Evolutionary conservation across 768 basidiomycete species (phyloP), one percentile per base, ranked within the genome.

Genomic region (Inosperma sp.): DNA sequence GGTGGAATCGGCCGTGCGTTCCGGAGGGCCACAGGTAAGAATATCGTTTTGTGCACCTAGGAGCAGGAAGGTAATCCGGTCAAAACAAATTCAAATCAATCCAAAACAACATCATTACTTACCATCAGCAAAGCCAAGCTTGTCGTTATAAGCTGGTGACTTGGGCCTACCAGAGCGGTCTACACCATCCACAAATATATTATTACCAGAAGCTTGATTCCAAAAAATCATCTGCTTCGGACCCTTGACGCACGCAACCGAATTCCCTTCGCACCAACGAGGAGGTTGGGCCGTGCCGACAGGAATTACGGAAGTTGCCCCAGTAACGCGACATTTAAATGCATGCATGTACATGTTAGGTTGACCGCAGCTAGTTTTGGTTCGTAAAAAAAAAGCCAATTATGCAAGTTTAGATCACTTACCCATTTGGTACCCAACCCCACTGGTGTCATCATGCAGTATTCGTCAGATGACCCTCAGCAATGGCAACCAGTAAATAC

Each of bases 181-280:
- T 7, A 37, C 57, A 0, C 78, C 78, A 5, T 58, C 59, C 1
- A 78, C 74, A 9, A 63, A 41, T 56, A 80, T 73, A 52, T 79
- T 81, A 59, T 79, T 72, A 3, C 77, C 74, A 3, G 70, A 67
- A 0, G 47, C 40, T 58, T 80, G 78, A 55, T 81, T 70, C 78
- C 77, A 81, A 60, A 72, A 75, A 31, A 81, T 55, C 74, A 80
- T 75, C 67, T 81, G 78, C 56, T 80, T 80, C 3, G 79, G 67
- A 35, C 78, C 79, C 54, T 71, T 65, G 17, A 65, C 65, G 55
- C 79, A 81, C 21, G 58, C 65, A 6, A 56, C 58, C 4, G 65
- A 61, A 47, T 80, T 65, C 33, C 68, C 71, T 57, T 81, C 73
- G 57, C 79, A 81, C 78, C 78, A 81, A 3, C 73, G 70, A 2